These are phyloP conservation scores for Chaetomium tenue DNA, from an alignment of 495 filamentous ascomycete species.

Conservation along the genomic window DNA sequence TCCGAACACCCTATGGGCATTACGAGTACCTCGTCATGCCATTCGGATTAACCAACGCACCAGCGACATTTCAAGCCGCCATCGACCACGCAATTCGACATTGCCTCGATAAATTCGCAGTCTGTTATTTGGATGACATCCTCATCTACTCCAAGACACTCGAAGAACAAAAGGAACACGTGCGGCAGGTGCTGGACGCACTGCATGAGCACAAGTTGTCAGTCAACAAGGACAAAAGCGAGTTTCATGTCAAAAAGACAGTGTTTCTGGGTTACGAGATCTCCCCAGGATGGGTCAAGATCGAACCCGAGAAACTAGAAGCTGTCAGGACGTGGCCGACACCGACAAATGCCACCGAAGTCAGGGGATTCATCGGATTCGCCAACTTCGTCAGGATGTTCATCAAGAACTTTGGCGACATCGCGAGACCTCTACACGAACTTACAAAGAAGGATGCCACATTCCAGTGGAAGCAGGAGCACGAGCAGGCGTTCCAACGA, in stretches of 20 bases:
- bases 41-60: not conserved
- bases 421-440: conserved; percentile 9
- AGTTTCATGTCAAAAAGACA: conserved; percentile 5
- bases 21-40: not conserved
- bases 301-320: not conserved
- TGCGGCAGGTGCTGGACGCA: not conserved
- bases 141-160: conserved; percentile 15
- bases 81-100: not conserved
- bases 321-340: not conserved
- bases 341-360: too few species aligned
- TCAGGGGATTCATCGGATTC: not conserved
- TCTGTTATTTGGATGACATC: conserved; percentile 12
- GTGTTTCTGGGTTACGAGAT: not conserved
- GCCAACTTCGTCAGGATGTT: conserved; percentile 6
- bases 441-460: not conserved
- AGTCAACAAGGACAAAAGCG: conserved; percentile 13
- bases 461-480: not conserved
- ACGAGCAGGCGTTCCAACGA: not conserved
- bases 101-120: conserved; percentile 6
- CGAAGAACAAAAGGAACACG: conserved; percentile 7
- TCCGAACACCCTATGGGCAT: not conserved
- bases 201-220: not conserved
- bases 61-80: not conserved
- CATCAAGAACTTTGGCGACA: conserved; percentile 10
- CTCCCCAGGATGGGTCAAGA: not conserved